Conservation (phyloP, 1,139 yeast species). For the Debaryomyces singareniensis region DNA sequence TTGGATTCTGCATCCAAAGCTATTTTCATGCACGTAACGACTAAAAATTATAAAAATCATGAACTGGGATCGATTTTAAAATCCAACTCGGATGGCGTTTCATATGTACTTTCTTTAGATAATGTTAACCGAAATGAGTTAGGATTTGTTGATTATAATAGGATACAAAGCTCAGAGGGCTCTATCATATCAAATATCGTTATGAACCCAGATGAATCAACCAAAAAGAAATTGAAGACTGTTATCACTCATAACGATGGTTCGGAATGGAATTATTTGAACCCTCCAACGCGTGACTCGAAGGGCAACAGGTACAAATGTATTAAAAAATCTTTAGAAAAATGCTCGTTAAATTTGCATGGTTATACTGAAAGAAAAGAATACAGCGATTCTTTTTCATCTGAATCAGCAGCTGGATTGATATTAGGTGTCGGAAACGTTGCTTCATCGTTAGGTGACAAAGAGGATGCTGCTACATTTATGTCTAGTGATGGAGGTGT, state of each 20-base stretch:
- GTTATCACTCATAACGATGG: slow-evolving; percentile 88
- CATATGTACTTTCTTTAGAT: slow-evolving; percentile 70
- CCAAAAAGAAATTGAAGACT: slow-evolving; percentile 55
- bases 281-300: slow-evolving; percentile 64
- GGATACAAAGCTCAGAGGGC: slow-evolving; percentile 84
- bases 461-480: slow-evolving; percentile 59
- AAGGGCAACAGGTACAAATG: slow-evolving; percentile 56
- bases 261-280: slow-evolving; percentile 70
- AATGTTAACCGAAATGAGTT: slow-evolving; percentile 64
- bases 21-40: slow-evolving; percentile 78
- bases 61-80: slow-evolving; percentile 84
- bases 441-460: slow-evolving; percentile 51
- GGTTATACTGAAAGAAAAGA: slow-evolving; percentile 88
- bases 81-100: slow-evolving; percentile 92
- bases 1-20: slow-evolving; percentile 72
- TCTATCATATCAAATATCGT: slow-evolving; percentile 71
- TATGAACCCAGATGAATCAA: slow-evolving; percentile 35
- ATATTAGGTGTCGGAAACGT: slow-evolving; percentile 88
- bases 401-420: slow-evolving; percentile 84
- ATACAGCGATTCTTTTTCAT: slow-evolving; percentile 76
- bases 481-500: slow-evolving; percentile 84
- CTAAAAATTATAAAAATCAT: slow-evolving; percentile 39
- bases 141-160: slow-evolving; percentile 89
- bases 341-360: slow-evolving; percentile 80
- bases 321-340: slow-evolving; percentile 39